Evolutionary conservation across 140 eudicot species (phyloP).

Genomic region (Ambrosia hybrid): DNA sequence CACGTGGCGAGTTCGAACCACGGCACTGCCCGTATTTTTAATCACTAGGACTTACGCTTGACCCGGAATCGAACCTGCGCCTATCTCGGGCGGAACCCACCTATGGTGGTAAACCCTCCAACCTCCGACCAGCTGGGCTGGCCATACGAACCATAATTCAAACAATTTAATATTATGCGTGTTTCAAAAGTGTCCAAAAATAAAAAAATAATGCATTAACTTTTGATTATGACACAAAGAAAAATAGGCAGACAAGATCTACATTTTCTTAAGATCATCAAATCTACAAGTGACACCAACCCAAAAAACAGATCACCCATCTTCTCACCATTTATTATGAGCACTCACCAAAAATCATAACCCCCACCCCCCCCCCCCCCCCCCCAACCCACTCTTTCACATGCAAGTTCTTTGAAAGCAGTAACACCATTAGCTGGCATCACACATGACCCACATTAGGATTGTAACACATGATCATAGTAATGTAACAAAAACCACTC

Average conservation of each 20-base stretch:
- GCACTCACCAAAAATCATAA: background rate
- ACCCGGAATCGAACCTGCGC: too few relatives aligned
- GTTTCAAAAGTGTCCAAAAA: background rate
- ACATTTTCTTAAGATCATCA: background rate
- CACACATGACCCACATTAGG: background rate
- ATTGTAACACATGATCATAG: background rate
- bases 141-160: too few relatives aligned
- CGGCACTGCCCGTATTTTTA: too few relatives aligned
- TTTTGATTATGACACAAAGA: background rate
- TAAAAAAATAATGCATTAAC: background rate
- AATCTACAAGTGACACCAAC: conserved; percentile 5
- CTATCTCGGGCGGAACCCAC: too few relatives aligned
- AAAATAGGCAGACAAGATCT: background rate
- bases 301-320: conserved; percentile 6
- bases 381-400: background rate
- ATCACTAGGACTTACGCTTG: too few relatives aligned
- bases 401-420: background rate
- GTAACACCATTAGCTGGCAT: conserved; percentile 9
- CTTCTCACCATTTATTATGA: conserved; percentile 8
- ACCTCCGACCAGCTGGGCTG: too few relatives aligned
- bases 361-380: background rate
- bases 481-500: background rate
- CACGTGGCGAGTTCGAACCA: too few relatives aligned
- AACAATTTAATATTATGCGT: background rate
- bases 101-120: too few relatives aligned